Conservation (phyloP, 352 stramenopile genomes). For the Phytophthora hybrid region DNA sequence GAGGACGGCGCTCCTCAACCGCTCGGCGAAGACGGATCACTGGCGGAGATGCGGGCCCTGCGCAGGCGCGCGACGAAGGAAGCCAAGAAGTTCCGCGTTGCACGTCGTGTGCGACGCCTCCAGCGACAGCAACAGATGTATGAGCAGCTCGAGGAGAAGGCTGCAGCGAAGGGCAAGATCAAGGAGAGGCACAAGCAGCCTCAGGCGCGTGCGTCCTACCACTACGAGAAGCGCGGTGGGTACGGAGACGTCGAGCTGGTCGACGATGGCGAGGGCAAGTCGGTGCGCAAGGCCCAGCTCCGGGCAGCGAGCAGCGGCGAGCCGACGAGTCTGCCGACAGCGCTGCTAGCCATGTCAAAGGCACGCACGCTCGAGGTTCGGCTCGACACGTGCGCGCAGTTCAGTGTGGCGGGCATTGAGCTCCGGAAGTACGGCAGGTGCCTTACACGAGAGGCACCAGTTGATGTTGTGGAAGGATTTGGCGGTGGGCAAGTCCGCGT, state of each 20-base stretch:
- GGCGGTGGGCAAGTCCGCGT: conserved; percentile 2
- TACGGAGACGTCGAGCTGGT: conserved; percentile 11
- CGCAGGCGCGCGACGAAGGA: too few relatives aligned
- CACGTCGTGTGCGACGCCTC: too few relatives aligned
- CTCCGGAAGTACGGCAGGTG: conserved; percentile 10
- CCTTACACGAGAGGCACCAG: neutral
- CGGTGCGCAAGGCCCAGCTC: neutral
- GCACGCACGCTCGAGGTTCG: neutral
- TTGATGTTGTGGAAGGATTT: conserved; percentile 22
- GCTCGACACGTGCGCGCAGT: neutral
- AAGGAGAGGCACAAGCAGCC: too few relatives aligned
- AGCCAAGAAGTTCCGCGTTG: too few relatives aligned
- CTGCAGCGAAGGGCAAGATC: too few relatives aligned
- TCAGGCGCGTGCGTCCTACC: neutral
- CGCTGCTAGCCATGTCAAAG: neutral
- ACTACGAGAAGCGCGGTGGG: conserved; percentile 1
- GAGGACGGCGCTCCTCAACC: too few relatives aligned
- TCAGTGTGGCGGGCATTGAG: too few relatives aligned
- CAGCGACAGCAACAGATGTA: too few relatives aligned
- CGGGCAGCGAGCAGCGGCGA: neutral
- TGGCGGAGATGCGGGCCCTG: too few relatives aligned
- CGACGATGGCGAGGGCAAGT: neutral
- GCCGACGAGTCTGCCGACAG: conserved; percentile 5
- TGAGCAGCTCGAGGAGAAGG: too few relatives aligned
- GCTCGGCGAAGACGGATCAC: too few relatives aligned